Evolutionary conservation across 495 filamentous ascomycete species (phyloP).

Genomic region (Aspergillus ellipticus): DNA sequence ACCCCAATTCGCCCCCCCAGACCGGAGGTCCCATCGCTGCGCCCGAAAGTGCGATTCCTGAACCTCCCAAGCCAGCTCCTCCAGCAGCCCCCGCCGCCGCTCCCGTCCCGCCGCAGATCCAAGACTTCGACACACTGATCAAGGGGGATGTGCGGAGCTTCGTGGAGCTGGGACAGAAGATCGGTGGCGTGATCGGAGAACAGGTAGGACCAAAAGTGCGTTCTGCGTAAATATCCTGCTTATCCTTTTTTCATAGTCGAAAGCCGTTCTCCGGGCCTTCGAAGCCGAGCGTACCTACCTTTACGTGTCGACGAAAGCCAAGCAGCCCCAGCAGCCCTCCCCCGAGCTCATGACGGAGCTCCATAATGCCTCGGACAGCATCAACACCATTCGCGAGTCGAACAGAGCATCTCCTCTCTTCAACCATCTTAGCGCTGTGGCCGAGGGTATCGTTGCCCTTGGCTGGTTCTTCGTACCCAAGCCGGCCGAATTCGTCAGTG

Average conservation of each 20-base stretch:
- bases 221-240: slow-evolving; percentile 2
- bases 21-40: slow-evolving; percentile 37
- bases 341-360: slow-evolving; percentile 77
- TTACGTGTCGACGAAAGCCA: slow-evolving; percentile 82
- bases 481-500: slow-evolving; percentile 76
- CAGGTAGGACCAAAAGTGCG: slow-evolving; percentile 53
- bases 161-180: slow-evolving; percentile 68
- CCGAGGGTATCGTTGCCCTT: slow-evolving; percentile 79
- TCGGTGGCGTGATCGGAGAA: slow-evolving; percentile 75
- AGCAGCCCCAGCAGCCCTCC: slow-evolving; percentile 75
- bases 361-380: slow-evolving; percentile 69
- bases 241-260: slow-evolving; percentile 42
- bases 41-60: slow-evolving; percentile 31
- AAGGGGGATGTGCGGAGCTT: slow-evolving; percentile 71
- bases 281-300: slow-evolving; percentile 82
- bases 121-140: slow-evolving; percentile 83
- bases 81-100: slow-evolving; percentile 49
- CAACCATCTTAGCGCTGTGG: slow-evolving; percentile 78
- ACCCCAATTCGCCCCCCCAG: slow-evolving; percentile 51
- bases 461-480: slow-evolving; percentile 82
- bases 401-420: slow-evolving; percentile 68
- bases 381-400: slow-evolving; percentile 72
- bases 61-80: slow-evolving; percentile 39
- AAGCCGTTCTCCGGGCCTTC: slow-evolving; percentile 64
- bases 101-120: slow-evolving; percentile 68